Base-by-base conservation (phyloP, 129 eudicot species). In the Oenanthe sinensis region DNA sequence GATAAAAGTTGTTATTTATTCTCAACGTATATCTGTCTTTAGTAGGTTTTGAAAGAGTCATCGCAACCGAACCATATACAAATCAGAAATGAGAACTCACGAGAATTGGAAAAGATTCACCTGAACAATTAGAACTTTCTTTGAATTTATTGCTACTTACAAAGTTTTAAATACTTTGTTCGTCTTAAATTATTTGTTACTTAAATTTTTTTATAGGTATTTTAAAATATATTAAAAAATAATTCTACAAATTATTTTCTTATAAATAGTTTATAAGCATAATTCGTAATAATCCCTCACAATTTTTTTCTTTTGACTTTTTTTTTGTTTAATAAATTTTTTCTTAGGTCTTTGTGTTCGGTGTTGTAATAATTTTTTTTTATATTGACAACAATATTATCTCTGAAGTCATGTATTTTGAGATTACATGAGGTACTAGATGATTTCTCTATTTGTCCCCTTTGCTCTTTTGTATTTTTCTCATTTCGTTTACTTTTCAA, bases 41-140 rank as follows among this genome's bases (percentile, higher is more conserved):
- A 79, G 86, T 86, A 82, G 89, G 89, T 86, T 48, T 82, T 86
- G 86, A 82, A 82, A 80, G 48, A 67, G 81, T 86, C 82, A 33
- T 19, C 16, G 11, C 13, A 24, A 14, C 52, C 42, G 8, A 7
- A 37, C 11, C 33, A 1, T 15, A 36, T 50, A 58, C 48, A 22
- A 33, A 47, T 47, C 36, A 30, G 75, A 67, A 46, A 62, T n/a
- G 26, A 20, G 54, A 77, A 43, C 55, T 48, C 36, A 33, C 36
- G 36, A 33, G 36, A 33, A 33, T 33, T 33, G 36, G n/a, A 13
- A 42, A 62, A 43, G 4, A 2, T 50, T 50, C 58, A 50, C n/a
- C 5, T 17, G 22, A 50, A 17, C 58, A 17, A 50, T 33, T 12
- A 52, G 20, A 55, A 76, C 71, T 49, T 58, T 52, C 37, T 44